Evolutionary conservation across 257 asterid genomes (phyloP), one percentile per base, ranked within the genome.

Genomic region (Galeopsis tetrahit): DNA sequence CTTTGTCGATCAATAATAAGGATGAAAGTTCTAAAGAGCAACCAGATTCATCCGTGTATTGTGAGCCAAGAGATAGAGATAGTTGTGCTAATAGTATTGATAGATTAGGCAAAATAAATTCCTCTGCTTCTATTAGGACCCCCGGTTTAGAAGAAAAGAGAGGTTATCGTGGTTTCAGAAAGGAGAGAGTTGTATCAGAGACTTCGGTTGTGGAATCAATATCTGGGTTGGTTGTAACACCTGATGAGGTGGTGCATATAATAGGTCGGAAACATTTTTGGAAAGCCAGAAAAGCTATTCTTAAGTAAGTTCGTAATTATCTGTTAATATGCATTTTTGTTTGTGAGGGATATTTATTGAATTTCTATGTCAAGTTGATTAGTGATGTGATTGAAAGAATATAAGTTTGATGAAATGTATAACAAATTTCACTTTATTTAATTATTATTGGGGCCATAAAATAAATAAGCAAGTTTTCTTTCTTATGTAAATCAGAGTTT

Each of bases 271-370:
- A 85, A 72, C 91, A 71, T 63, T 93, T 93, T 69, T 93, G 98
- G 98, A 91, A 88, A 84, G 96, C 98, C 75, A 85, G 98, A 73
- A 85, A 88, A 81, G 91, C 90, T 48, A 91, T 93, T 83, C 80
- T 84, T 71, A 86, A 84, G 97, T 94, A 91, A 88, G 96, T 84
- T 84, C 52, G 86, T 79, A 53, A 15, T 63, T 35, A 33, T 63
- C 28, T 56, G 58, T 38, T 72, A 21, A 48, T 69, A 2, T 8
- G 2, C 38, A 3, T 61, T 36, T n/a, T 46, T 68, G 4, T 2
- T 6, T 33, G 56, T 31, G 0, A 15, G 65, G 9, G 59, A 14
- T 17, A 49, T 57, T 0, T 70, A 9, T 63, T 10, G 63, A 10
- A 3, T 43, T 57, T 38, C 10, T 38, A 39, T 4, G 52, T 1